Base-by-base conservation (phyloP, 805 yeast genomes). In the Lipomyces mesembrius region DNA sequence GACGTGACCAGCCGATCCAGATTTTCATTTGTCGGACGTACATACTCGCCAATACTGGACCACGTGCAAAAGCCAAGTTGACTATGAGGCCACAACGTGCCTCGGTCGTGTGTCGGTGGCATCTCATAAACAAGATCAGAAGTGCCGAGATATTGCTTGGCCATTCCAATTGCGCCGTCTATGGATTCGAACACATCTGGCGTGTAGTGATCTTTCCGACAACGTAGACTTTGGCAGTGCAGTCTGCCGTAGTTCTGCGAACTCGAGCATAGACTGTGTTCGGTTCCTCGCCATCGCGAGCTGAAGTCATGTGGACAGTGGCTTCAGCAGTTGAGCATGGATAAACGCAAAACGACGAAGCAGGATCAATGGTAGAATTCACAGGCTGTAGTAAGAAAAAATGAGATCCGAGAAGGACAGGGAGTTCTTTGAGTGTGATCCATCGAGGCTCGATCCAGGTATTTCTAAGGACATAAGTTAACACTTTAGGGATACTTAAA, bases 371-470 rank as follows among this genome's bases (percentile, higher is more conserved):
- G 20, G 35, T 57, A 53, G 62, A 14, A 37, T 29, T 46, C 3
- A 37, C 37, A 14, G 61, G 61, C 25, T 59, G 62, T 3, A 59
- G 20, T 20, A 59, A 63, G n/a, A 59, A 35, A 29, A 59, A 59
- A 29, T 59, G 61, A 51, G 61, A 29, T 29, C 35, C 59, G 17
- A 59, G 54, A 12, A 29, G 37, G 7, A 20, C 59, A 5, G 53
- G 59, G 17, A 59, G 59, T 29, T 59, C 59, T 12, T 46, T 22
- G 29, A 59, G 60, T 7, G 53, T 46, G 22, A 35, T 59, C 59
- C 54, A 59, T 4, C 59, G 35, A 39, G 61, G 59, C 59, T 59
- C 61, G 25, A 59, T 59, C 61, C 61, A 59, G 4, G 61, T 59
- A 20, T 22, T 25, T 22, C 61, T 59, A 53, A 2, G 14, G 27